Conservation (phyloP, 1,284 basidiomycete species). For the Earliella scabrosa region DNA sequence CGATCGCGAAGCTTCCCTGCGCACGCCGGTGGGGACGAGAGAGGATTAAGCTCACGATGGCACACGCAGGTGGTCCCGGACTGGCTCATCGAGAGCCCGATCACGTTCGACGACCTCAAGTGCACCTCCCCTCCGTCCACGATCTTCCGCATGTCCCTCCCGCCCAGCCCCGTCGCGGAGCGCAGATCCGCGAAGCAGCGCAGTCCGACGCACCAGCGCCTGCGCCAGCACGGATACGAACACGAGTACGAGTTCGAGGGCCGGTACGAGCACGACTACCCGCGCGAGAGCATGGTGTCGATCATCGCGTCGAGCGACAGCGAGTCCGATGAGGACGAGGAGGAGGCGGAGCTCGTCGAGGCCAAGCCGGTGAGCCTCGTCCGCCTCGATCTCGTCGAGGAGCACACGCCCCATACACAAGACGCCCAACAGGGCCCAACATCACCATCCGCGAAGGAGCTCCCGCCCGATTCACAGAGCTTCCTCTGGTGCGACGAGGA, state of each 20-base stretch:
- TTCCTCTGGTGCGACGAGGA: constrained; percentile 7
- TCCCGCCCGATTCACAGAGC: constrained; percentile 1
- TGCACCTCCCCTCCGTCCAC: constrained; percentile 20
- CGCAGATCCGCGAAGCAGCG: neutral
- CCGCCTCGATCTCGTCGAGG: too few species aligned
- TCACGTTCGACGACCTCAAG: constrained; percentile 23
- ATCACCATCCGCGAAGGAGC: neutral
- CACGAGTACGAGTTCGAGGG: neutral
- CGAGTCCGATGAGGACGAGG: constrained; percentile 1
- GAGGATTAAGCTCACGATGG: neutral
- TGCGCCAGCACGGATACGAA: too few species aligned
- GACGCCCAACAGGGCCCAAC: too few species aligned
- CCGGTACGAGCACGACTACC: neutral
- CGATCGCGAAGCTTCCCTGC: neutral
- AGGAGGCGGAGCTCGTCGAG: too few species aligned
- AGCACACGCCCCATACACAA: too few species aligned
- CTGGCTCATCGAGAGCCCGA: constrained; percentile 24
- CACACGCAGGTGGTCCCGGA: constrained; percentile 17
- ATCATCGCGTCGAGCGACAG: neutral
- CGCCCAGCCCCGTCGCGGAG: neutral
- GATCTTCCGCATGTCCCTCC: constrained; percentile 25
- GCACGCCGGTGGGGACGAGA: too few species aligned
- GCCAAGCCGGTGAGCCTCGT: too few species aligned
- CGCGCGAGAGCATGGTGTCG: constrained; percentile 10
- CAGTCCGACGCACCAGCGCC: neutral